Conservation (phyloP, 257 asterid species). For the Solanum stenotomum region DNA sequence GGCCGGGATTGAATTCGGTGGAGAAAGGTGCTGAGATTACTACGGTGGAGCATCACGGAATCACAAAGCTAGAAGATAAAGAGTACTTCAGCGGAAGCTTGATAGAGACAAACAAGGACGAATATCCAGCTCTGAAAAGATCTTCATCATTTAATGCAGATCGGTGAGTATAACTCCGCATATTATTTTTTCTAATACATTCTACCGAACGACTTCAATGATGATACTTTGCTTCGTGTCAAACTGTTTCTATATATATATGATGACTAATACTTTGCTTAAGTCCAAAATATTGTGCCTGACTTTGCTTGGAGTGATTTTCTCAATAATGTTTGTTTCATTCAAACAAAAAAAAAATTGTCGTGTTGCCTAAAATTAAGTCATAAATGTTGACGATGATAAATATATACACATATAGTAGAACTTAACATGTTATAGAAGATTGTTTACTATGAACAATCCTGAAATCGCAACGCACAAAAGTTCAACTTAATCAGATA, state of each 20-base stretch:
- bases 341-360: background rate
- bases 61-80: slow-evolving; percentile 45
- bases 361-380: background rate
- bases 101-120: slow-evolving; percentile 51
- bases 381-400: background rate
- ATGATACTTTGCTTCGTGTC: background rate
- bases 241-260: background rate
- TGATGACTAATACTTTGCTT: background rate
- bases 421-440: too few relatives aligned
- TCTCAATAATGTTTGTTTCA: background rate
- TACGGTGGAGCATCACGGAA: background rate
- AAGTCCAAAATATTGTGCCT: background rate
- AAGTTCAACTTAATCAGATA: background rate
- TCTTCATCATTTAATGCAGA: slow-evolving; percentile 74
- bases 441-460: background rate
- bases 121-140: slow-evolving; percentile 46
- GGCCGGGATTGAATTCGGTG: background rate
- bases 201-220: background rate
- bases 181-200: background rate
- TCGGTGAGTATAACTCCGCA: slow-evolving; percentile 18
- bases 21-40: background rate
- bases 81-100: slow-evolving; percentile 71
- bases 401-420: background rate
- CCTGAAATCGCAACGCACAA: background rate
- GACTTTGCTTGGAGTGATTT: background rate